Evolutionary conservation across 371 early-diverging fungal species (phyloP).

Genomic region (Mucor irregularis): DNA sequence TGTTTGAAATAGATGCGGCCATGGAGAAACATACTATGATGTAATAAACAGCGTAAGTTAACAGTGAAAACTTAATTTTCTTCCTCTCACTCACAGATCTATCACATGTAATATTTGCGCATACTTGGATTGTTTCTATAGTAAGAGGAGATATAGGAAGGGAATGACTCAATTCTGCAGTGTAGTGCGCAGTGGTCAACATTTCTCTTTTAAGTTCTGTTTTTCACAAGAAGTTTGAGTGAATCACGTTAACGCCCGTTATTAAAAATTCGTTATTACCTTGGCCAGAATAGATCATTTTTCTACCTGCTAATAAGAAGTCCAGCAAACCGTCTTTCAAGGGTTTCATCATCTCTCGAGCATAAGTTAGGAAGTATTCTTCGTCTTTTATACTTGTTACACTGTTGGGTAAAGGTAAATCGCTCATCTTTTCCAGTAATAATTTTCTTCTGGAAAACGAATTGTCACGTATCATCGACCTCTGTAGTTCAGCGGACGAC

Average conservation of each 20-base stretch:
- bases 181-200: background rate
- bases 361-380: constrained; percentile 41
- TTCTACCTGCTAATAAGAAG: constrained; percentile 1
- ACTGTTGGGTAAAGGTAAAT: constrained; percentile 8
- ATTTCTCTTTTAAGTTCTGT: constrained; percentile 2
- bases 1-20: constrained; percentile 14
- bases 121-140: constrained; percentile 16
- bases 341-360: constrained; percentile 26
- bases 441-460: constrained; percentile 38
- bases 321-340: constrained; percentile 17
- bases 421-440: constrained; percentile 34
- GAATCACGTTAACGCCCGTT: background rate
- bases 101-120: constrained; percentile 15
- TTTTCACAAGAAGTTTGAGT: no score
- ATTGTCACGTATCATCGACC: constrained; percentile 25
- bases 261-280: constrained; percentile 13
- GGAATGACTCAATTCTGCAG: background rate
- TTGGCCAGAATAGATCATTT: constrained; percentile 7
- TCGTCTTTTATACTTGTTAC: constrained; percentile 13
- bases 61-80: background rate
- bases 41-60: background rate
- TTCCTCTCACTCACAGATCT: constrained; percentile 8
- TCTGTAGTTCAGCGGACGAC: constrained; percentile 22
- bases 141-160: constrained; percentile 1
- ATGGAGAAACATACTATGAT: constrained; percentile 13